A percentile compares a stretch with the other conserved stretches of the same genome.
Evolutionary conservation across 192 early-diverging fungal genomes (phyloP).

Genomic region (Rhizoclosmatium sp.): DNA sequence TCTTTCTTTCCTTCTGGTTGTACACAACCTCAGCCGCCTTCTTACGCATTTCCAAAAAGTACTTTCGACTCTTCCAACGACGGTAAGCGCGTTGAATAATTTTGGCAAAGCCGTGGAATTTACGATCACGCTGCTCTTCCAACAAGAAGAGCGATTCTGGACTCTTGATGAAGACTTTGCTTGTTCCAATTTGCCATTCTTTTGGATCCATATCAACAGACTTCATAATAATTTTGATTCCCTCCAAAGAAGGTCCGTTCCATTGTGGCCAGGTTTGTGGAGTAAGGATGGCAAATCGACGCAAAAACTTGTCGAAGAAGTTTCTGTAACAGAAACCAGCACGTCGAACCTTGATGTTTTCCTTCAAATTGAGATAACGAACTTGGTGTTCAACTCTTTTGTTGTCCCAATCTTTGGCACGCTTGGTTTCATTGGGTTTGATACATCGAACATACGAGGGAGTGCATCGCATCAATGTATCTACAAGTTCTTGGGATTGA

Average conservation of each 20-base stretch:
- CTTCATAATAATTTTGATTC: slow-evolving; percentile 81
- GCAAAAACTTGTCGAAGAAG: slow-evolving; percentile 90
- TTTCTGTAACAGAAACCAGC: slow-evolving; percentile 97
- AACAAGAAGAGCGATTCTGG: slow-evolving; percentile 93
- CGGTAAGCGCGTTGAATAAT: slow-evolving; percentile 93
- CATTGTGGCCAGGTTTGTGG: slow-evolving; percentile 79
- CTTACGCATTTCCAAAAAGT: slow-evolving; percentile 91
- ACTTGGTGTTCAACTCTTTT: slow-evolving; percentile 96
- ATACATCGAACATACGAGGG: slow-evolving; percentile 94
- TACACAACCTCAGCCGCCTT: slow-evolving; percentile 90
- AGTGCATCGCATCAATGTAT: slow-evolving; percentile 93
- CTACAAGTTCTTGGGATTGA: slow-evolving; percentile 82
- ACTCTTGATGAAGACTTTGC: slow-evolving; percentile 94
- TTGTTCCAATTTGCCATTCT: slow-evolving; percentile 96
- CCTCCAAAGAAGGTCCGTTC: slow-evolving; percentile 77
- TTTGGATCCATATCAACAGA: slow-evolving; percentile 82
- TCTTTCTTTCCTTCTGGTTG: slow-evolving; percentile 89
- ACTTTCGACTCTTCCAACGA: slow-evolving; percentile 85
- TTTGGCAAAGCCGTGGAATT: slow-evolving; percentile 95
- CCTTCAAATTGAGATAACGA: slow-evolving; percentile 94
- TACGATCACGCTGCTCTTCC: slow-evolving; percentile 91
- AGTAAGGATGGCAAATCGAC: slow-evolving; percentile 81
- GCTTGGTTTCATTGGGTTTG: slow-evolving; percentile 97
- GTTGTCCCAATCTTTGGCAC: slow-evolving; percentile 88
- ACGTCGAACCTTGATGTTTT: slow-evolving; percentile 95